Evolutionary conservation across 1,284 basidiomycete species (phyloP).

Genomic region (Heterobasidion annosum): DNA sequence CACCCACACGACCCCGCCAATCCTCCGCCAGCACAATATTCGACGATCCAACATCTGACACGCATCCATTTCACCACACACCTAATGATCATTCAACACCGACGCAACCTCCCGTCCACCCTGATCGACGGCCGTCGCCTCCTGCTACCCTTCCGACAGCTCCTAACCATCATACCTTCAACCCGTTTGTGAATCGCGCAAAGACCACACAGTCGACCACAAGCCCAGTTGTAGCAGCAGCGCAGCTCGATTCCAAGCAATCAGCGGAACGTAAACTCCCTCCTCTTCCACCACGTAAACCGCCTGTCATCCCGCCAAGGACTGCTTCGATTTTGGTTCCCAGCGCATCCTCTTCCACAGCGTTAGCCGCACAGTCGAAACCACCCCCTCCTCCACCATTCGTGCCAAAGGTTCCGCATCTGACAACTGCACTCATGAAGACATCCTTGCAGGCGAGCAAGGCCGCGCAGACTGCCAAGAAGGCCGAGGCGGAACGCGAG

Average conservation of each 20-base stretch:
- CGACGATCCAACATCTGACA: constrained; percentile 11
- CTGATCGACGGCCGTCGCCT: constrained; percentile 6
- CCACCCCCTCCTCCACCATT: constrained; percentile 10
- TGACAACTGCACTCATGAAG: constrained; percentile 52
- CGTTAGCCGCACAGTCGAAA: constrained; percentile 12
- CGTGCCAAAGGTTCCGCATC: constrained; percentile 23
- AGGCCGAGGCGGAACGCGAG: constrained; percentile 57
- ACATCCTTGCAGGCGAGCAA: constrained; percentile 65
- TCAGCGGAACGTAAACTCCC: constrained; percentile 13
- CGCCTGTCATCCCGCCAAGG: constrained; percentile 24
- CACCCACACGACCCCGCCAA: constrained; percentile 3
- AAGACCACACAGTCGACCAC: constrained; percentile 11
- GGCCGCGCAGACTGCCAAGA: constrained; percentile 57
- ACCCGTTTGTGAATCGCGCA: constrained; percentile 25
- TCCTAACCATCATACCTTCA: constrained; percentile 21
- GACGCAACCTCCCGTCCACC: constrained; percentile 9
- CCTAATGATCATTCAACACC: neutral
- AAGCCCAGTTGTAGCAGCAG: neutral
- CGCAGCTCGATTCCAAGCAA: constrained; percentile 1
- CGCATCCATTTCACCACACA: constrained; percentile 9
- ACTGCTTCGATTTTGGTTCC: constrained; percentile 14
- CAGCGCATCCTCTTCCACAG: constrained; percentile 21
- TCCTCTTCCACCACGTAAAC: constrained; percentile 21
- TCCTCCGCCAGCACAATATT: constrained; percentile 3
- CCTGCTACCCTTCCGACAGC: constrained; percentile 5